Evolutionary conservation across 2,329 filamentous ascomycete species (phyloP).

Genomic region (Aureobasidium mangrovei): DNA sequence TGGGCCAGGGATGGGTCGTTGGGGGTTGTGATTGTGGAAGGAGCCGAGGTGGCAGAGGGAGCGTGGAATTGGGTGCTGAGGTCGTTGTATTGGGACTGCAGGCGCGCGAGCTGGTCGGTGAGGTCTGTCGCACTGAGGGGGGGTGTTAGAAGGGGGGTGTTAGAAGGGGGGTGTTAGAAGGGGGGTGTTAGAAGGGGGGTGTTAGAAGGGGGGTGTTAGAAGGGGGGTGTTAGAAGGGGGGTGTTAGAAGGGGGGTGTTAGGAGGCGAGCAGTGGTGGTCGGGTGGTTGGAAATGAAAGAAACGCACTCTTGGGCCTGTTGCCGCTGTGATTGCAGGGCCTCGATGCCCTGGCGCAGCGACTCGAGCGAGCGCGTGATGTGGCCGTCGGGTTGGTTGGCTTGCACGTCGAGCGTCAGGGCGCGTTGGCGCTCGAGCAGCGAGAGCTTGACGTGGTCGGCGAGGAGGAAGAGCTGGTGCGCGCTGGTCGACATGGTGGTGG

Average conservation of each 20-base stretch:
- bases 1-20: slow-evolving; percentile 54
- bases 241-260: neutral
- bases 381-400: slow-evolving; percentile 69
- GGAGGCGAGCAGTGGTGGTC: neutral
- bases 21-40: slow-evolving; percentile 32
- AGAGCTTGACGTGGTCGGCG: slow-evolving; percentile 94
- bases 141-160: neutral
- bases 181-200: neutral
- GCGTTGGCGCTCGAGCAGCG: slow-evolving; percentile 81
- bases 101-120: slow-evolving; percentile 55
- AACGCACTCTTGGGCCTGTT: slow-evolving; percentile 48
- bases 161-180: too few relatives aligned
- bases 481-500: slow-evolving; percentile 32
- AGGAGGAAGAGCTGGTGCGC: slow-evolving; percentile 77
- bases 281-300: slow-evolving; percentile 19
- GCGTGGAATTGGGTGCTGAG: slow-evolving; percentile 69
- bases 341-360: slow-evolving; percentile 75
- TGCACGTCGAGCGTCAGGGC: slow-evolving; percentile 73
- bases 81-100: slow-evolving; percentile 67
- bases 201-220: neutral
- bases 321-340: slow-evolving; percentile 54
- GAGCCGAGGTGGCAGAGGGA: slow-evolving; percentile 41
- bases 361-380: slow-evolving; percentile 81
- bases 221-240: neutral
- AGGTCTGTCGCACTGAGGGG: slow-evolving; percentile 27